Evolutionary conservation across 495 filamentous ascomycete genomes (phyloP).

Genomic region (Cenococcum geophilum): DNA sequence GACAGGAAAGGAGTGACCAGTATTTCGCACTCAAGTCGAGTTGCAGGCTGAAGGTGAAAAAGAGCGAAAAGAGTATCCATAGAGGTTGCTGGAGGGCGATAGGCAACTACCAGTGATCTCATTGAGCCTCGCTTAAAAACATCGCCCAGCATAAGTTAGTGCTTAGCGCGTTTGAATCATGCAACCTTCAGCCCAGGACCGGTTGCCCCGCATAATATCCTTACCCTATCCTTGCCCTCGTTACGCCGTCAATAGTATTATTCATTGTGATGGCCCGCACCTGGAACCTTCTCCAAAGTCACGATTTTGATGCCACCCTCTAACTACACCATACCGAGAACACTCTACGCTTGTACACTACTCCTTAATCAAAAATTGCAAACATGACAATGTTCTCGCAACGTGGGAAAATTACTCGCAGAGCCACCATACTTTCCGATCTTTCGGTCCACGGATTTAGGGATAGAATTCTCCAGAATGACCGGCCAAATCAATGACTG

Average conservation of each 20-base stretch:
- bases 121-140: no score
- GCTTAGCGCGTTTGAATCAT: no score
- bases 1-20: no score
- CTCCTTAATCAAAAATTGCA: conserved; percentile 37
- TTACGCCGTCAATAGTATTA: not conserved
- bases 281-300: conserved; percentile 34
- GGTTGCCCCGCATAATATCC: no score
- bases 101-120: no score
- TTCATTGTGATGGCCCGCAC: not conserved
- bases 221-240: no score
- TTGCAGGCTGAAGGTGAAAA: no score
- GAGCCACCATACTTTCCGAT: conserved; percentile 62
- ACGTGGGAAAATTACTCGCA: conserved; percentile 59
- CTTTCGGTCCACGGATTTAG: conserved; percentile 55
- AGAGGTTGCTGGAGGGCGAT: no score
- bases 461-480: conserved; percentile 56
- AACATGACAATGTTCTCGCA: conserved; percentile 45
- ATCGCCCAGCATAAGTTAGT: no score
- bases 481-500: conserved; percentile 57
- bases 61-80: no score
- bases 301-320: conserved; percentile 44
- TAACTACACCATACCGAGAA: conserved; percentile 43
- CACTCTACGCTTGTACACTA: conserved; percentile 50
- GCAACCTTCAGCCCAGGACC: no score
- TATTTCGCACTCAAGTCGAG: no score